These are phyloP conservation scores for Ephemerocybe angulata DNA, from an alignment of 768 basidiomycete genomes.

Conservation along the genomic window DNA sequence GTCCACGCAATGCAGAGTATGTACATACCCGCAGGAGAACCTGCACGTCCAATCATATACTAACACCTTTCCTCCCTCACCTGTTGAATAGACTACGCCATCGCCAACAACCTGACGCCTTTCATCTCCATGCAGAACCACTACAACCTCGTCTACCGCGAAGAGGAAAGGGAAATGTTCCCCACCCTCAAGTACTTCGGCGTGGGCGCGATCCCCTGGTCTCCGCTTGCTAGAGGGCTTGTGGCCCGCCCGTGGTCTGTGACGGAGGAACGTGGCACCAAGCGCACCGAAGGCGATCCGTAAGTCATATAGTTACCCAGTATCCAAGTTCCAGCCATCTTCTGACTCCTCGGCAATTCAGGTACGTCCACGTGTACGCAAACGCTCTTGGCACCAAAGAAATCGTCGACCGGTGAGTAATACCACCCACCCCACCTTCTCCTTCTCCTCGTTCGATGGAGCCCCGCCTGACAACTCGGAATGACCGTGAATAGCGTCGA, in stretches of 20 bases:
- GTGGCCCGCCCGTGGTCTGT: constrained; percentile 39
- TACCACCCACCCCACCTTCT: not conserved
- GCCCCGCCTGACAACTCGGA: not conserved
- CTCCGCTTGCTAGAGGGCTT: constrained; percentile 51
- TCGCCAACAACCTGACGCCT: constrained; percentile 50
- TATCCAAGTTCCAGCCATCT: not conserved
- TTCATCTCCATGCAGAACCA: constrained; percentile 72
- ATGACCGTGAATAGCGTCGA: constrained; percentile 38
- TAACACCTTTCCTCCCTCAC: no score
- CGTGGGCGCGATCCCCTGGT: constrained; percentile 58
- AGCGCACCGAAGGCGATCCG: constrained; percentile 37
- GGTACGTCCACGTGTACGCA: constrained; percentile 18
- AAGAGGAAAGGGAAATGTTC: constrained; percentile 33
- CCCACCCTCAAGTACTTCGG: constrained; percentile 39
- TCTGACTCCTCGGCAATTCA: not conserved
- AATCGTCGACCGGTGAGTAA: constrained; percentile 34
- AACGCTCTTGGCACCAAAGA: constrained; percentile 26
- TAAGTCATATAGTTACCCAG: constrained; percentile 13
- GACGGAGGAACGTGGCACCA: constrained; percentile 33
- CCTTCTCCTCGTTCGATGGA: not conserved
- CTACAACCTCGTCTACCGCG: constrained; percentile 55
- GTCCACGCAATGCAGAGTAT: constrained; percentile 57
- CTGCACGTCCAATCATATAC: no score
- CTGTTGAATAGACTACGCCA: constrained; percentile 64
- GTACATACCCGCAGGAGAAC: constrained; percentile 10